These are phyloP conservation scores for Dioscorea cayenensis DNA, from an alignment of 116 monocot genomes.

Conservation along the genomic window DNA sequence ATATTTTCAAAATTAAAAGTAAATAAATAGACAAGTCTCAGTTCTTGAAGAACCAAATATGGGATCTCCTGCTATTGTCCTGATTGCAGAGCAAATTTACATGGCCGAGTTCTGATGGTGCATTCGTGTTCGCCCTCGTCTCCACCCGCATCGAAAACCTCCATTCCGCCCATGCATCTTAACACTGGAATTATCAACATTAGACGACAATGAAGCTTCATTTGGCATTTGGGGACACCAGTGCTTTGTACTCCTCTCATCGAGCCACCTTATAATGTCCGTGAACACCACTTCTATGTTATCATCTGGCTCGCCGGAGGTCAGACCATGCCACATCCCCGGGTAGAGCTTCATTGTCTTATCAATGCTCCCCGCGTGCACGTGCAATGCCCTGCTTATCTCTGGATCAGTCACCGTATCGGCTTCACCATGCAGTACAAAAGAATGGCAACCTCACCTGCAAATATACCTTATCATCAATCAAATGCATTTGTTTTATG, in stretches of 20 bases:
- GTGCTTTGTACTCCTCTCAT: conserved; percentile 5
- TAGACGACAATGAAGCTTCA: not conserved
- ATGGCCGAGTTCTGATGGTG: conserved; percentile 31
- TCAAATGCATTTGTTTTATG: too few species aligned
- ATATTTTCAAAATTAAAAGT: too few species aligned
- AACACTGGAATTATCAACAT: not conserved
- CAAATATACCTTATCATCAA: too few species aligned
- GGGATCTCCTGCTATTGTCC: too few species aligned
- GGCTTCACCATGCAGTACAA: conserved; percentile 78
- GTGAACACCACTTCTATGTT: conserved; percentile 64
- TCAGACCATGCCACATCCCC: conserved; percentile 96
- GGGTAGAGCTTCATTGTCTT: conserved; percentile 87
- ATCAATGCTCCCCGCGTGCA: conserved; percentile 59
- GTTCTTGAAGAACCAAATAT: too few species aligned
- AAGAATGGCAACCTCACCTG: conserved; percentile 78
- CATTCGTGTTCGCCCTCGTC: conserved; percentile 25
- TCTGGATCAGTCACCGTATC: conserved; percentile 96
- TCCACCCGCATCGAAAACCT: conserved; percentile 19
- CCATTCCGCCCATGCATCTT: not conserved
- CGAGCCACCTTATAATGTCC: conserved; percentile 79
- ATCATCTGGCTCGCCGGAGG: conserved; percentile 78
- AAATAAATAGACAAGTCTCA: too few species aligned
- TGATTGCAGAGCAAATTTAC: conserved; percentile 6
- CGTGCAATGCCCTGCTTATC: conserved; percentile 75
- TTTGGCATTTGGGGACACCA: not conserved